A percentile compares a stretch with the other conserved stretches of the same genome.
phyloP scores from a whole-genome alignment of 352 stramenopile genomes.

The Aphanomyces stellatus region DNA sequence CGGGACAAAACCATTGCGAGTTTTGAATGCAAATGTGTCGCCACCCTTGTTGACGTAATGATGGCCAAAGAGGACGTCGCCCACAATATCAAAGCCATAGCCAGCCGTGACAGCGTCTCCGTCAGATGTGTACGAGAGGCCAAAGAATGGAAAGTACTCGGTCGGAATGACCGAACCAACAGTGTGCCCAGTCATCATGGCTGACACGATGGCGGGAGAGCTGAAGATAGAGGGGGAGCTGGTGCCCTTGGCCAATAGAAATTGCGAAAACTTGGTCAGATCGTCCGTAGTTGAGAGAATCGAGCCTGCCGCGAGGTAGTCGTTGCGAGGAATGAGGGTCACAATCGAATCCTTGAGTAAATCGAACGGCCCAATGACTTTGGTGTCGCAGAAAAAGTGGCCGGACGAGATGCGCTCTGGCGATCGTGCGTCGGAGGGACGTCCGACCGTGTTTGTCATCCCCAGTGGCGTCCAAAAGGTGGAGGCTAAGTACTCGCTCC shows the following conservation, averaged over 20 bases:
- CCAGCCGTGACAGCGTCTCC: constrained; percentile 43
- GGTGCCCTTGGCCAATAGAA: constrained; percentile 50
- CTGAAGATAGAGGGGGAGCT: constrained; percentile 28
- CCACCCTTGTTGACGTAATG: constrained; percentile 64
- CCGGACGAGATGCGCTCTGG: constrained; percentile 29
- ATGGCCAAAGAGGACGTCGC: constrained; percentile 44
- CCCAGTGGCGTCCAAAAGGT: constrained; percentile 46
- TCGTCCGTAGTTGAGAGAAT: constrained; percentile 46
- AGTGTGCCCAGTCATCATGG: constrained; percentile 41
- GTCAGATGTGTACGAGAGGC: constrained; percentile 38
- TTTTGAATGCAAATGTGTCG: constrained; percentile 45
- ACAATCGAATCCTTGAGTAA: constrained; percentile 21
- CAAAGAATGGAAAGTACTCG: constrained; percentile 20
- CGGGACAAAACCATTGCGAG: constrained; percentile 42
- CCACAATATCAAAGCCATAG: constrained; percentile 58
- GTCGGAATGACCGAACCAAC: not conserved
- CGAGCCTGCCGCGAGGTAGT: constrained; percentile 33
- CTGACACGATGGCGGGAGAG: constrained; percentile 30
- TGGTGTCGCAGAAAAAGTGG: constrained; percentile 38
- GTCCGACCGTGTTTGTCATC: constrained; percentile 47
- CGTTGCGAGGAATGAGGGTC: not conserved
- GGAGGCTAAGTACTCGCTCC: constrained; percentile 40
- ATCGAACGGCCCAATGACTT: constrained; percentile 40
- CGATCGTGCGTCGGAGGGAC: constrained; percentile 24
- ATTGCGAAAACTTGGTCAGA: constrained; percentile 39